These are phyloP conservation scores for Ceratocystis ficicola DNA, from an alignment of 2,329 filamentous ascomycete species.

Conservation along the genomic window DNA sequence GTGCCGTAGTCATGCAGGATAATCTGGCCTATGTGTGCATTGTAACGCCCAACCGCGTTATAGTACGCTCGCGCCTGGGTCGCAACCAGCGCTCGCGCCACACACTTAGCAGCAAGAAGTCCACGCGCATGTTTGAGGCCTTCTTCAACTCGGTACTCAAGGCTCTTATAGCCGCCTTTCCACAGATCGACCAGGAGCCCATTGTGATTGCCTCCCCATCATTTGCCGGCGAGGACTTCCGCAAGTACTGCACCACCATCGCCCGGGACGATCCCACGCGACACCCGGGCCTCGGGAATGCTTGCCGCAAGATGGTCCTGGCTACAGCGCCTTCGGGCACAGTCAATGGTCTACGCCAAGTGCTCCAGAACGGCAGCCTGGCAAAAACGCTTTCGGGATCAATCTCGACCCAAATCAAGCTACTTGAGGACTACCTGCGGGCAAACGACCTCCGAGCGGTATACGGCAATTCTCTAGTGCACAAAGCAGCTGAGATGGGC, in stretches of 20 bases:
- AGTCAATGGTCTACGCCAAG: constrained; percentile 75
- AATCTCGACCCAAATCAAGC: neutral
- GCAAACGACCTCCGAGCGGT: constrained; percentile 79
- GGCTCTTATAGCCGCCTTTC: constrained; percentile 61
- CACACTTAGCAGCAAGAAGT: constrained; percentile 32
- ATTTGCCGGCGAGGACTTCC: constrained; percentile 72
- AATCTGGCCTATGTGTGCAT: constrained; percentile 71
- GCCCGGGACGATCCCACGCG: constrained; percentile 27
- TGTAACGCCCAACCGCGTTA: constrained; percentile 67
- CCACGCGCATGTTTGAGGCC: constrained; percentile 29
- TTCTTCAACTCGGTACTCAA: constrained; percentile 27
- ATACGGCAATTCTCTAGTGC: constrained; percentile 76
- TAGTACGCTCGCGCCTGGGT: constrained; percentile 57
- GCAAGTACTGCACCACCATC: constrained; percentile 51
- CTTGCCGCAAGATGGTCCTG: constrained; percentile 53
- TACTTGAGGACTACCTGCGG: constrained; percentile 62
- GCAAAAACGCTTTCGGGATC: constrained; percentile 24
- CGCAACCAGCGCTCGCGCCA: constrained; percentile 44
- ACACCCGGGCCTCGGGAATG: constrained; percentile 57
- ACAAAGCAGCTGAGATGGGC: constrained; percentile 70
- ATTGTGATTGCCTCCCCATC: constrained; percentile 80
- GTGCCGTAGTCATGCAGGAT: constrained; percentile 90
- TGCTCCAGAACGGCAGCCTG: constrained; percentile 70
- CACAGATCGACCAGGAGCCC: constrained; percentile 65
- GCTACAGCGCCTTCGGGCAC: constrained; percentile 79